Base-by-base conservation (phyloP, 306 rosid species). In the Oxytropis ochrocephala region DNA sequence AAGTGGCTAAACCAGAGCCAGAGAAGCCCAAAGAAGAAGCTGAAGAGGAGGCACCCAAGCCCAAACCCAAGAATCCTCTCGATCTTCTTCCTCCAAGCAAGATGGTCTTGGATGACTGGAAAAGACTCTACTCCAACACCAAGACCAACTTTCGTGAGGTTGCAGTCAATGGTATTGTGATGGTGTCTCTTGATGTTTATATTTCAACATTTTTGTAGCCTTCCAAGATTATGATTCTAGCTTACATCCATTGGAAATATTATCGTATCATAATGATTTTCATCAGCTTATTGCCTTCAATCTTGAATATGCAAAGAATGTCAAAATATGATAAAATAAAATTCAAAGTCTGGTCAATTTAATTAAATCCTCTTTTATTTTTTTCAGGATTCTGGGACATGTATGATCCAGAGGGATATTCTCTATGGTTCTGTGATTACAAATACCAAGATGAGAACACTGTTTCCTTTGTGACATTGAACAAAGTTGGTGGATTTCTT, bases 61-160 rank as follows among this genome's bases (percentile, higher is more conserved):
- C 97, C 67, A 92, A 89, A 59, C 79, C 92, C 69, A 92, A 92
- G 76, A 92, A 92, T 57, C 80, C 95, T 60, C 96, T 92, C 59
- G 97, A 92, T 80, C 85, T 92, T 56, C 92, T 92, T 67, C 97
- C 95, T 48, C 96, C 97, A 49, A 87, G 96, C 48, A 81, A 72
- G 85, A 92, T 92, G 97, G 21, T 92, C 32, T 75, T 92, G 85
- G 97, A 92, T 73, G 97, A 92, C 10, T 89, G 97, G 97, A 89
- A 92, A 73, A 82, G 96, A 75, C 92, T 92, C 29, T 92, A 92
- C 80, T 92, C 97, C 0, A 92, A 92, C 89, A 87, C 96, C 0
- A 92, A 92, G 80, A 84, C 85, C 48, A 92, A 92, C 84, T 92
- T 92, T 89, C 96, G 96, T 2, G 96, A 92, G 87, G 97, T 92